Percentiles rank a stretch among this genome's conserved stretches.
Conservation (phyloP, 2,329 filamentous ascomycete genomes). For the Magnaporthales sp. region DNA sequence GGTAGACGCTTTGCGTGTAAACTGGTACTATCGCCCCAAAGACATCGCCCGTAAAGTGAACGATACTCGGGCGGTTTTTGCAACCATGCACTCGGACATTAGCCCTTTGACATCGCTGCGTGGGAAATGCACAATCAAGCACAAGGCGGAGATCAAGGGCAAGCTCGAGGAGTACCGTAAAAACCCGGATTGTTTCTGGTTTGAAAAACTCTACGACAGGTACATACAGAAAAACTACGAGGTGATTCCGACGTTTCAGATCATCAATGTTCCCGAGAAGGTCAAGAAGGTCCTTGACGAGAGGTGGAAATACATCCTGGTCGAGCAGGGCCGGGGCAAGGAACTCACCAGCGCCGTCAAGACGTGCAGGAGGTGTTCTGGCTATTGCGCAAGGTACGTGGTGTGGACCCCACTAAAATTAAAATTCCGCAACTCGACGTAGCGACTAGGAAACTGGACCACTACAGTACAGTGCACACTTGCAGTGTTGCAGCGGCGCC, state of each 20-base stretch:
- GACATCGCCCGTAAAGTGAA: slow-evolving; percentile 89
- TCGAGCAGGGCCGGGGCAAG: slow-evolving; percentile 88
- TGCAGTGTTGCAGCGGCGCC: neutral
- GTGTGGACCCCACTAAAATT: slow-evolving; percentile 1
- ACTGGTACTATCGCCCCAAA: slow-evolving; percentile 97
- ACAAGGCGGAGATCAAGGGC: slow-evolving; percentile 76
- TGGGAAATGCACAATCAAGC: slow-evolving; percentile 85
- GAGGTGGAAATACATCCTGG: slow-evolving; percentile 91
- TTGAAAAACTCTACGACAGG: slow-evolving; percentile 92
- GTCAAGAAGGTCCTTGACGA: slow-evolving; percentile 95
- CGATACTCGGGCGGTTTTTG: slow-evolving; percentile 86
- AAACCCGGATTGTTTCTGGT: slow-evolving; percentile 85
- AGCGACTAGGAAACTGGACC: neutral
- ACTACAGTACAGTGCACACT: neutral
- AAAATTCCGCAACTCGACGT: neutral
- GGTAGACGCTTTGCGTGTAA: slow-evolving; percentile 83
- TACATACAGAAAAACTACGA: slow-evolving; percentile 99
- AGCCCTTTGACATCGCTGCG: slow-evolving; percentile 87
- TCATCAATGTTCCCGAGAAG: slow-evolving; percentile 91
- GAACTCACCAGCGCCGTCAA: slow-evolving; percentile 95
- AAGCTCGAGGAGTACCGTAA: slow-evolving; percentile 73
- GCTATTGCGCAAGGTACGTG: slow-evolving; percentile 83
- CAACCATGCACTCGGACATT: slow-evolving; percentile 97
- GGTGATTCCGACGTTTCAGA: slow-evolving; percentile 80
- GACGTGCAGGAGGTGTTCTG: slow-evolving; percentile 83